Evolutionary conservation across 2,329 filamentous ascomycete species (phyloP), one percentile per base, ranked within the genome.

Genomic region (Diaporthe nobilis): DNA sequence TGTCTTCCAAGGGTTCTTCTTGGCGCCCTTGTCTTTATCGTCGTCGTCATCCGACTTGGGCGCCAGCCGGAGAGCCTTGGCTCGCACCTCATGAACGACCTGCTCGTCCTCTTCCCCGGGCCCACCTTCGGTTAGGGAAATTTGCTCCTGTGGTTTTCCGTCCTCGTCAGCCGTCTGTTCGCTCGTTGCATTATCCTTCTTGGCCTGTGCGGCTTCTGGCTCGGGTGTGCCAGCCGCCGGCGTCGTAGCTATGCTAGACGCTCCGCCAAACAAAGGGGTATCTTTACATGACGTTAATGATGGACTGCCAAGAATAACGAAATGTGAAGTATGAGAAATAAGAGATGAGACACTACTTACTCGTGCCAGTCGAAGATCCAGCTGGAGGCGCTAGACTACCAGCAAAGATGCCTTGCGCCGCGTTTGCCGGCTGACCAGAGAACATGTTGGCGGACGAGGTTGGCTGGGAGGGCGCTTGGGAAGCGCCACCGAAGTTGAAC

Each of bases 61-160:
- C 20, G 88, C 84, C 79, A 91, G 90, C 82, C 93, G 93, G 77
- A 93, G 85, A 17, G 91, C 93, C 83, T 94, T 95, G 60, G 92
- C 92, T 34, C 92, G 90, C 20, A 93, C 88, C 81, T 96, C 93
- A 82, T 94, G 90, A 28, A 95, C 82, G 51, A 92, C 86, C 44
- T 91, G 89, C 82, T 97, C 94, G 75, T 94, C 89, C 81, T 94
- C 92, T 82, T 96, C 93, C 34, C 92, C 92, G 55, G 92, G 90
- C 22, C 91, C 90, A 73, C 89, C 90, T 78, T 90, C 88, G 71
- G 92, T 92, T 79, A 96, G 88, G 81, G 93, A 92, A 78, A 94
- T 90, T 72, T 75, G 73, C 82, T 92, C 90, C 76, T 94, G 89
- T 81, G 89, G 88, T 81, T 90, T 90, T 76, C 87, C 88, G 73